A percentile compares a stretch with the other conserved stretches of the same genome.
phyloP scores from a whole-genome alignment of 331 rosid species.

The Dryas integrifolia region DNA sequence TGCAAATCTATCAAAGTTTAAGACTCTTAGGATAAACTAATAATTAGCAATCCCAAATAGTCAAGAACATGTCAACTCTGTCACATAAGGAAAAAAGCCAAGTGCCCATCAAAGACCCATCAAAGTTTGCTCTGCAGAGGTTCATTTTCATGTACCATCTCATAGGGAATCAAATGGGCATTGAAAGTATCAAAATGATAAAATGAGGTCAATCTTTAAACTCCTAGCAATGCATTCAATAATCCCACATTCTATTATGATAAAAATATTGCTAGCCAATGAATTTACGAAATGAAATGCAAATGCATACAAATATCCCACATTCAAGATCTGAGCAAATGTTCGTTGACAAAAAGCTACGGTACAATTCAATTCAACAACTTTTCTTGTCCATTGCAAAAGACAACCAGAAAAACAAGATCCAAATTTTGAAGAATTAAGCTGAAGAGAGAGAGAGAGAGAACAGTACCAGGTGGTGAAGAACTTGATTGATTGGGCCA shows the following conservation, averaged over 20 bases:
- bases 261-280: background rate
- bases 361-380: slow-evolving; percentile 6
- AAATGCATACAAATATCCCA: too few relatives aligned
- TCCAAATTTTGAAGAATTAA: background rate
- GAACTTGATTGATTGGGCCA: slow-evolving; percentile 66
- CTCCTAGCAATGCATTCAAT: background rate
- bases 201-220: background rate
- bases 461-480: slow-evolving; percentile 55
- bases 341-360: background rate
- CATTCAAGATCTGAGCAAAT: background rate
- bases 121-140: background rate
- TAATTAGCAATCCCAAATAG: background rate
- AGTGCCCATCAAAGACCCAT: background rate
- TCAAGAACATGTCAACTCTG: background rate
- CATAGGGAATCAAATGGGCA: background rate
- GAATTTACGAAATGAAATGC: background rate
- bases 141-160: background rate
- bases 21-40: slow-evolving; percentile 36
- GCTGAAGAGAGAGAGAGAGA: slow-evolving; percentile 2
- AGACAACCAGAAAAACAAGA: background rate
- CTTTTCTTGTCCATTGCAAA: background rate
- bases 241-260: background rate
- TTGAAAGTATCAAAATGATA: background rate
- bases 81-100: background rate
- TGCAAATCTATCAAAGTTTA: slow-evolving; percentile 44